These are phyloP conservation scores for Tolypocladium album DNA, from an alignment of 2,329 filamentous ascomycete species.

Conservation along the genomic window DNA sequence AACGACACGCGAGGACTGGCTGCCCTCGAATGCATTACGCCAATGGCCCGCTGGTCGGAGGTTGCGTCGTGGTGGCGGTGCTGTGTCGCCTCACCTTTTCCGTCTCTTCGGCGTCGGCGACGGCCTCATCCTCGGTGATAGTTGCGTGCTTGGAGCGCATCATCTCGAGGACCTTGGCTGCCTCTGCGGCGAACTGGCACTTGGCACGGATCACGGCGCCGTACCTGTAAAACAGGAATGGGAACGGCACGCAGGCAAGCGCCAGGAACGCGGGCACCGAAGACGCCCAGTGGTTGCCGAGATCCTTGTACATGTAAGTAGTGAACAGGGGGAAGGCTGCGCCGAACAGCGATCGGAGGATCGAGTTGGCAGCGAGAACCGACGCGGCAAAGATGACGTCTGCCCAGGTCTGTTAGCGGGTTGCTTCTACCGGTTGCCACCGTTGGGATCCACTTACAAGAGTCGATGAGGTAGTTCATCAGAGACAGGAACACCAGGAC, in stretches of 20 bases:
- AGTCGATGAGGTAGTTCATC: constrained; percentile 58
- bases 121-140: constrained; percentile 17
- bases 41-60: neutral
- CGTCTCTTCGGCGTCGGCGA: constrained; percentile 11
- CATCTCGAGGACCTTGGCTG: constrained; percentile 46
- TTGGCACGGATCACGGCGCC: constrained; percentile 49
- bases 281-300: constrained; percentile 68
- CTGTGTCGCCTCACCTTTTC: constrained; percentile 13
- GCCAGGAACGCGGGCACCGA: constrained; percentile 66
- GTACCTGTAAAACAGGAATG: constrained; percentile 67
- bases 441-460: constrained; percentile 24
- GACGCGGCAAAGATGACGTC: constrained; percentile 68
- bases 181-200: constrained; percentile 61
- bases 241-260: constrained; percentile 60
- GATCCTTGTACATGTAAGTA: constrained; percentile 40
- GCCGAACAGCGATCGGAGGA: constrained; percentile 62
- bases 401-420: constrained; percentile 9
- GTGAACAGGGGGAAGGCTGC: constrained; percentile 67
- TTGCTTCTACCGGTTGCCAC: neutral
- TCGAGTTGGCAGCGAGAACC: constrained; percentile 60
- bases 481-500: constrained; percentile 57
- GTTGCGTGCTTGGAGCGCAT: constrained; percentile 23
- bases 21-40: neutral
- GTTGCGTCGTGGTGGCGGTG: neutral
- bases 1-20: neutral